Conservation (phyloP, 306 rosid species). For the Casuarina glauca region DNA sequence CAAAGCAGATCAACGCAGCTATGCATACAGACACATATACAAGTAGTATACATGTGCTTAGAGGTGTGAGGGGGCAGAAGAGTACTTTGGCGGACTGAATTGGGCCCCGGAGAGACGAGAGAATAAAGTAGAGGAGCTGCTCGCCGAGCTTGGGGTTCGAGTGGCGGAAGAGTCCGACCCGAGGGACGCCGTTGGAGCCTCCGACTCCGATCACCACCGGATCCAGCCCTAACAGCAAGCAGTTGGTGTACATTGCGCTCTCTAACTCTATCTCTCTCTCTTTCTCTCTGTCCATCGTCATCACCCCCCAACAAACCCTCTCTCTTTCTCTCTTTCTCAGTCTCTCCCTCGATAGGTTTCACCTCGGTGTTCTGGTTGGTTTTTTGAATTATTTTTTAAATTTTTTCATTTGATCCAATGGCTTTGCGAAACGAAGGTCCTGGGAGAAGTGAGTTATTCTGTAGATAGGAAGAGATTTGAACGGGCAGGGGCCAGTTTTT, state of each 20-base stretch:
- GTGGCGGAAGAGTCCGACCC: slow-evolving; percentile 95
- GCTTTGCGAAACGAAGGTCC: slow-evolving; percentile 39
- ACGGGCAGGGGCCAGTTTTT: slow-evolving; percentile 9
- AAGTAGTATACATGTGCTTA: neutral
- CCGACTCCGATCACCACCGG: slow-evolving; percentile 90
- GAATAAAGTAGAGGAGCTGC: slow-evolving; percentile 93
- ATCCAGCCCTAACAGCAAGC: slow-evolving; percentile 93
- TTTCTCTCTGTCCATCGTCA: slow-evolving; percentile 99
- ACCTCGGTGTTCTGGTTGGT: slow-evolving; percentile 33
- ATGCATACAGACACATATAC: neutral
- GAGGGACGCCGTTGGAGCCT: slow-evolving; percentile 76
- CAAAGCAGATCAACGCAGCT: slow-evolving; percentile 27
- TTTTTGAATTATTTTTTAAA: neutral
- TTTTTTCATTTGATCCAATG: neutral
- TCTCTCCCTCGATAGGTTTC: slow-evolving; percentile 15
- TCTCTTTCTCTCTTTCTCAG: slow-evolving; percentile 20
- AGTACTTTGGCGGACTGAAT: slow-evolving; percentile 86
- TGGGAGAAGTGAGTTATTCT: slow-evolving; percentile 16
- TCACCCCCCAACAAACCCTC: slow-evolving; percentile 36
- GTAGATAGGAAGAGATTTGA: slow-evolving; percentile 37
- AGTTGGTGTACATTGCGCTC: slow-evolving; percentile 99
- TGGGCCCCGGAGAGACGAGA: slow-evolving; percentile 93
- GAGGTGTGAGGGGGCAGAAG: neutral
- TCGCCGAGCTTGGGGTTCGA: slow-evolving; percentile 98
- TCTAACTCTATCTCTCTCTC: slow-evolving; percentile 98